Percentiles rank a stretch among this genome's conserved stretches.
These are phyloP conservation scores for Paragyromitra xinjiangensis DNA, from an alignment of 495 filamentous ascomycete species.

Conservation along the genomic window DNA sequence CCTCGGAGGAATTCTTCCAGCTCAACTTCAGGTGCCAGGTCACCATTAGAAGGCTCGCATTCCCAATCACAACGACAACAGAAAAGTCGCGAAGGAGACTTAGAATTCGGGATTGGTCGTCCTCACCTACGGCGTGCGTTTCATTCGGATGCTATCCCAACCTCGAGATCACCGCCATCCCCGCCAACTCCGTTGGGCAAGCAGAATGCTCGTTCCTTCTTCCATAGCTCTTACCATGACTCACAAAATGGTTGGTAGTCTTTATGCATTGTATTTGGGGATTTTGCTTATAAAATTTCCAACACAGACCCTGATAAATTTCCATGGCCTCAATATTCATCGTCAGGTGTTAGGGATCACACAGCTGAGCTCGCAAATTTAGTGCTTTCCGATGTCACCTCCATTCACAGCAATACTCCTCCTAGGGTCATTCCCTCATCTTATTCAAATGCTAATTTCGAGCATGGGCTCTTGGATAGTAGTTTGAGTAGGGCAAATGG, in stretches of 20 bases:
- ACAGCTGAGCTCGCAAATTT: slow-evolving; percentile 90
- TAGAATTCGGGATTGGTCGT: slow-evolving; percentile 28
- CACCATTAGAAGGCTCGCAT: slow-evolving; percentile 1
- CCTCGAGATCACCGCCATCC: slow-evolving; percentile 47
- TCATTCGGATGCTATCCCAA: slow-evolving; percentile 37
- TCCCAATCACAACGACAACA: slow-evolving; percentile 19
- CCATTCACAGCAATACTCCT: slow-evolving; percentile 43
- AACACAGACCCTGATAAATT: slow-evolving; percentile 41
- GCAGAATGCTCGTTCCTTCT: slow-evolving; percentile 54
- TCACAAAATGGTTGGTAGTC: slow-evolving; percentile 40
- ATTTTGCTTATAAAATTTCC: slow-evolving; percentile 7
- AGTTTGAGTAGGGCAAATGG: slow-evolving; percentile 24
- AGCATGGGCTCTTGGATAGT: slow-evolving; percentile 12
- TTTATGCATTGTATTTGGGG: neutral
- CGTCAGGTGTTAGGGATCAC: slow-evolving; percentile 75
- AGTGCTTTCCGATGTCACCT: slow-evolving; percentile 72
- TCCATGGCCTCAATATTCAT: slow-evolving; percentile 56
- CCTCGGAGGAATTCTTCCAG: slow-evolving; percentile 43
- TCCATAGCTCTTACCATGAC: slow-evolving; percentile 55
- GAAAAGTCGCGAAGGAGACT: slow-evolving; percentile 40
- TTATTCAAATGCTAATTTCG: slow-evolving; percentile 31
- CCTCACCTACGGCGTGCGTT: slow-evolving; percentile 35
- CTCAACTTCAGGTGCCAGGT: slow-evolving; percentile 17
- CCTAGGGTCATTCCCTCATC: slow-evolving; percentile 43
- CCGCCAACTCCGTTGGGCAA: slow-evolving; percentile 49